Percentiles rank a stretch among this genome's conserved stretches.
Evolutionary conservation across 495 filamentous ascomycete genomes (phyloP).

Genomic region (Aspergillus nidulans): DNA sequence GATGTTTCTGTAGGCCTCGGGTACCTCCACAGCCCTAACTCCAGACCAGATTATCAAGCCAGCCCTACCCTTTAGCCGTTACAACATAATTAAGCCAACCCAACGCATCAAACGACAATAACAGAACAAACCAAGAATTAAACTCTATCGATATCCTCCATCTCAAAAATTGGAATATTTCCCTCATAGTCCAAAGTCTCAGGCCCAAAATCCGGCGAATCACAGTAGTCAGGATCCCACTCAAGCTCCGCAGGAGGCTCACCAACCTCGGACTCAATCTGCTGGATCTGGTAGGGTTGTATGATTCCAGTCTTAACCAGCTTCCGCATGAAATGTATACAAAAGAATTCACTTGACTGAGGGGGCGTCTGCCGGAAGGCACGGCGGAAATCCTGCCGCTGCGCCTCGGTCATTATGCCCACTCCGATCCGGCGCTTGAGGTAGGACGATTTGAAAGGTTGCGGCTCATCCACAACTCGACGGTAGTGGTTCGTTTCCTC

Average conservation of each 20-base stretch:
- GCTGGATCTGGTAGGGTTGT: neutral
- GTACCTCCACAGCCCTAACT: too few relatives aligned
- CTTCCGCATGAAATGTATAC: neutral
- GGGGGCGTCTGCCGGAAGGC: neutral
- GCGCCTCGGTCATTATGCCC: neutral
- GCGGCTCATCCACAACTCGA: neutral
- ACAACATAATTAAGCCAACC: too few relatives aligned
- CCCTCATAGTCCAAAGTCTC: neutral
- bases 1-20: too few relatives aligned
- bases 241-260: neutral
- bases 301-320: neutral
- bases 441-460: neutral
- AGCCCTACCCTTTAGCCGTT: too few relatives aligned
- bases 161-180: neutral
- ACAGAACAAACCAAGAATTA: too few relatives aligned
- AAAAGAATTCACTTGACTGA: neutral
- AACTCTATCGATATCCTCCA: too few relatives aligned
- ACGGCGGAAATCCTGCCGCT: neutral
- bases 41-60: too few relatives aligned
- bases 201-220: neutral
- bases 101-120: too few relatives aligned
- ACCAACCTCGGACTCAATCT: neutral
- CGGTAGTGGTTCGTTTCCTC: neutral
- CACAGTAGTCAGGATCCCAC: neutral
- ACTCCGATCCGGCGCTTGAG: neutral